Base-by-base conservation (phyloP, 1,139 yeast genomes). In the Nakaseomyces uthaithaninus region DNA sequence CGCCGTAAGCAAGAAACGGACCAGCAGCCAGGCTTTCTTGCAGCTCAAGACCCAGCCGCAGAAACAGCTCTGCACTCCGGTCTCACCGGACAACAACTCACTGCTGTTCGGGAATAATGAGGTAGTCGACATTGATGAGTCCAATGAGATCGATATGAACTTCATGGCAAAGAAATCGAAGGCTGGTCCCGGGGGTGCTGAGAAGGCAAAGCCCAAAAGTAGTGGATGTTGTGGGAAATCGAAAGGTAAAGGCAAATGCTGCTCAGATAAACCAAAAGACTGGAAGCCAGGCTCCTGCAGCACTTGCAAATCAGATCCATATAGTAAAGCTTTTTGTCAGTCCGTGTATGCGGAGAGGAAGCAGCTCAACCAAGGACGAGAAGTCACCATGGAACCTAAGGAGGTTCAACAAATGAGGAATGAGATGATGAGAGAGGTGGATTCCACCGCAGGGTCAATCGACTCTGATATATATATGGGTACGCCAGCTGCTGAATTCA, bases 231-330 rank as follows among this genome's bases (percentile, higher is more conserved):
- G 33, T 17, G 35, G 35, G 19, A 31, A 31, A 31, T 19, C 17
- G 7, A 19, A 19, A 8, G 35, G 18, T 6, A 19, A n/a, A n/a
- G 24, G 25, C 9, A 23, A 22, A 15, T 37, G 39, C 9, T 37
- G 39, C 27, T 16, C 16, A 8, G 22, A 37, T 18, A 34, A 34
- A 11, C 35, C 35, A 6, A 20, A 31, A 12, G 25, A 37, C 10
- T 0, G 94, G 94, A 76, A 82, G 53, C 95, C 95, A 12, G 95
- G 95, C 4, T 77, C 87, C 6, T 87, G 96, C 60, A 64, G 66
- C 16, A 93, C 82, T 62, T 87, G 96, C 62, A 48, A 45, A 33
- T 30, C 25, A 6, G 50, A 49, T 31, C 43, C 47, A 12, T 41
- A 44, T n/a, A 40, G 43, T 15, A 44, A 34, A 30, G 46, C 41